Base-by-base conservation (phyloP, 805 yeast species). In the Saccharomycopsis sp. region DNA sequence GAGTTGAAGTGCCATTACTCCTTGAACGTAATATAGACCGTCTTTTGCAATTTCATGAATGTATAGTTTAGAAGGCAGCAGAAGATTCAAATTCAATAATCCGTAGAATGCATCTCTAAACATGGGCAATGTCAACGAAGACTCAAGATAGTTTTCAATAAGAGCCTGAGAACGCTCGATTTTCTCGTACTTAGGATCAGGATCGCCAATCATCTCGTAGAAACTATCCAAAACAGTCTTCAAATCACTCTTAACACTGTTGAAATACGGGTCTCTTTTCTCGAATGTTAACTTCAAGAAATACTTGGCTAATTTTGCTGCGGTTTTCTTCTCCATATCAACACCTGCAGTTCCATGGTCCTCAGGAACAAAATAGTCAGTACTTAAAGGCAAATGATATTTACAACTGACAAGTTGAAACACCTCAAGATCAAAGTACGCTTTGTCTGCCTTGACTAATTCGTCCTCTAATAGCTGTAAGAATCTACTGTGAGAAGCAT, bases 321-420 rank as follows among this genome's bases (percentile, higher is more conserved):
- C 81, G 3, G 82, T 74, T 1, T 70, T 71, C 24, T 68, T 64
- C 9, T 71, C 72, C 67, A 86, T 72, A 5, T 69, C 68, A 1
- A 63, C 64, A 0, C 79, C 71, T 3, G 69, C 69, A 0, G 86
- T 75, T 2, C 73, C 76, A 66, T 93, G 98, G 61, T 89, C 87
- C 47, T 75, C 78, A 0, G 94, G 89, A 1, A 75, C 75, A 61
- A 82, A 83, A 17, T 76, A 75, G 14, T 85, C 89, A 9, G 82
- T 75, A 1, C 84, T 73, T 2, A 91, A 73, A 1, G 75, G 71
- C 55, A 89, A 77, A 52, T 90, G 96, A 65, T 86, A 90, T 8
- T 87, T 78, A 68, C 99, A 94, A 62, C 83, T 77, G 22, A 94
- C 71, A 38, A 89, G 77, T 66, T 93, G 98, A 7, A 89, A 78